Evolutionary conservation across 129 eudicot species (phyloP).

Genomic region (Kitagawia praeruptora): DNA sequence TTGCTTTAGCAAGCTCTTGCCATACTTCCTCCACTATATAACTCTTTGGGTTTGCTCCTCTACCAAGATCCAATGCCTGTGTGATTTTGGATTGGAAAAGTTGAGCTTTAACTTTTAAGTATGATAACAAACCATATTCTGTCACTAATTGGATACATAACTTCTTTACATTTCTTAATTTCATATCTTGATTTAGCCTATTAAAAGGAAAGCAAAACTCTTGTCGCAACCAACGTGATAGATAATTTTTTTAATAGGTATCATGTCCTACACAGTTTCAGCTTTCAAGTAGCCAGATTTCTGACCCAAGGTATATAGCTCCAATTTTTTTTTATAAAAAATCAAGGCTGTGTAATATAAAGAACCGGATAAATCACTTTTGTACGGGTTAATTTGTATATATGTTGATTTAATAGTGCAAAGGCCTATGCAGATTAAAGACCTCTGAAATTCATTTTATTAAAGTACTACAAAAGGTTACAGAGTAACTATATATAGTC

Average conservation of each 20-base stretch:
- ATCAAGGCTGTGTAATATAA: not conserved
- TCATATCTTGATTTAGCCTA: not conserved
- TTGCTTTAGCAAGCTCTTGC: slow-evolving; percentile 86
- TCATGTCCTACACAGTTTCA: not conserved
- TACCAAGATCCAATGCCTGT: slow-evolving; percentile 87
- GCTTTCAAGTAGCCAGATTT: not conserved
- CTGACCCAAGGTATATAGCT: not conserved
- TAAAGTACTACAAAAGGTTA: not conserved
- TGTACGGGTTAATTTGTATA: too few species aligned
- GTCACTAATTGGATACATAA: not conserved
- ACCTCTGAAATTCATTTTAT: not conserved
- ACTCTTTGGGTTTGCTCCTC: slow-evolving; percentile 60
- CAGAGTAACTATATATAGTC: not conserved
- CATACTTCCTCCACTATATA: slow-evolving; percentile 87
- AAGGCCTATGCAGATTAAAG: not conserved
- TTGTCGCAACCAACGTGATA: not conserved
- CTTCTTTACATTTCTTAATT: not conserved
- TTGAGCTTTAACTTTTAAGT: not conserved
- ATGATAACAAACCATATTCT: not conserved
- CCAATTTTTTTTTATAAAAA: not conserved
- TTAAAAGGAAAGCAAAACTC: not conserved
- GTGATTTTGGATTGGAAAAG: not conserved
- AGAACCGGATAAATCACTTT: not conserved
- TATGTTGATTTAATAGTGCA: not conserved
- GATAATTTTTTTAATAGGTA: not conserved